Evolutionary conservation across 2,329 filamentous ascomycete genomes (phyloP), one percentile per base, ranked within the genome.

Genomic region (Sporothrix pallida): DNA sequence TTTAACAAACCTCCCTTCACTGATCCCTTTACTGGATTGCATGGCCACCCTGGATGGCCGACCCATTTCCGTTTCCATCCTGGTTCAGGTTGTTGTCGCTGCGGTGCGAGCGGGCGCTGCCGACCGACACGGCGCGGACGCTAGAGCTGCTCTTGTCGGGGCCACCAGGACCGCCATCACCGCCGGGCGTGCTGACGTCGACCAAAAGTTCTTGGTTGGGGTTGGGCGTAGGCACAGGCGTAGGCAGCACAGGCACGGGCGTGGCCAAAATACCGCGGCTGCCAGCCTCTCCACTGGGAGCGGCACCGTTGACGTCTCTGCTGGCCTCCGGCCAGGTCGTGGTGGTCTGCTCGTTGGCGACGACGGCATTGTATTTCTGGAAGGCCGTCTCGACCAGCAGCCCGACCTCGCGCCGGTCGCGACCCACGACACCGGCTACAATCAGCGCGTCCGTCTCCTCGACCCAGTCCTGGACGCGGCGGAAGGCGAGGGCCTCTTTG

Each of bases 381-480:
- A 83, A 85, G 0, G 83, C 82, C 37, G 80, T 79, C 77, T 84
- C 83, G 4, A 87, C 82, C 17, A 86, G 77, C 7, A 81, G 68
- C 0, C 84, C 83, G 0, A 85, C 82, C 75, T 86, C 84, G 72
- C 80, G 81, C 8, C 81, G 78, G 74, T 85, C 79, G 58, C 81
- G 76, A 0, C 86, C 84, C 1, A 85, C 79, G 1, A 85, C 80
- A 0, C 84, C 84, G 0, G 84, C 81, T 0, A 81, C 79, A 13
- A 86, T 77, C 74, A 85, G 72, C 4, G 84, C 81, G 76, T 87
- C 86, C 0, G 83, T 85, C 79, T 88, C 85, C 75, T 88, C 86
- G 65, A 88, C 86, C 81, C 85, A 87, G 76, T 87, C 86, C 77
- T 85, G 84, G 26, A 88, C 78, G 50, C 83, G 81, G 0, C 83